phyloP scores from a whole-genome alignment of 441 rosid species.

The Arabidopsis hybrid region DNA sequence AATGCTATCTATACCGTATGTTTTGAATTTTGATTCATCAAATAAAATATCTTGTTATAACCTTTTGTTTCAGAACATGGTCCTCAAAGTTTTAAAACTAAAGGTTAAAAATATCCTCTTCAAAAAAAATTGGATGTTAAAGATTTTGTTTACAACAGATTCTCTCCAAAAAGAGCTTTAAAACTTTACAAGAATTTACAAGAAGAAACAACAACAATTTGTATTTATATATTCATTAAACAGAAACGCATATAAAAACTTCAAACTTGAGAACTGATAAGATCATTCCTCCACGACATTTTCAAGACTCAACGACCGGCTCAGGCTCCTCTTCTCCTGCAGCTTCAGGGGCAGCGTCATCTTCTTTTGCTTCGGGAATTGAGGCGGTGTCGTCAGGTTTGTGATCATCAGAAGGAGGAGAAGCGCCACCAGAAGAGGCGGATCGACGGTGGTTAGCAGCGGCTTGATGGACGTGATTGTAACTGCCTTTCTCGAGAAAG shows the following conservation, averaged over 20 bases:
- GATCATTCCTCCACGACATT: not conserved
- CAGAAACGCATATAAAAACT: conserved; percentile 28
- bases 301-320: conserved; percentile 41
- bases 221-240: conserved; percentile 34
- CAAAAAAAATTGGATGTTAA: conserved; percentile 27
- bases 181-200: conserved; percentile 39
- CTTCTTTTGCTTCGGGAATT: conserved; percentile 29
- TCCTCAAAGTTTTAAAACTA: not conserved
- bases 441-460: conserved; percentile 63
- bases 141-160: conserved; percentile 31
- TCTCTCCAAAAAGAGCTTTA: conserved; percentile 27
- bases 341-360: conserved; percentile 29
- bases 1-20: conserved; percentile 9
- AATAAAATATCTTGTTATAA: conserved; percentile 20
- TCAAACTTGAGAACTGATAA: conserved; percentile 20
- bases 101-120: conserved; percentile 20
- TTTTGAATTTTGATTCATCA: conserved; percentile 36
- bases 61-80: conserved; percentile 22
- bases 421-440: conserved; percentile 38
- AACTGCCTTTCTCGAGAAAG: conserved; percentile 94
- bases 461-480: conserved; percentile 64
- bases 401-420: conserved; percentile 35
- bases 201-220: conserved; percentile 15
- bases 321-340: conserved; percentile 38
- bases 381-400: conserved; percentile 24